Evolutionary conservation across 148 eudicot genomes (phyloP).

Genomic region (Rhododendron ovatum): DNA sequence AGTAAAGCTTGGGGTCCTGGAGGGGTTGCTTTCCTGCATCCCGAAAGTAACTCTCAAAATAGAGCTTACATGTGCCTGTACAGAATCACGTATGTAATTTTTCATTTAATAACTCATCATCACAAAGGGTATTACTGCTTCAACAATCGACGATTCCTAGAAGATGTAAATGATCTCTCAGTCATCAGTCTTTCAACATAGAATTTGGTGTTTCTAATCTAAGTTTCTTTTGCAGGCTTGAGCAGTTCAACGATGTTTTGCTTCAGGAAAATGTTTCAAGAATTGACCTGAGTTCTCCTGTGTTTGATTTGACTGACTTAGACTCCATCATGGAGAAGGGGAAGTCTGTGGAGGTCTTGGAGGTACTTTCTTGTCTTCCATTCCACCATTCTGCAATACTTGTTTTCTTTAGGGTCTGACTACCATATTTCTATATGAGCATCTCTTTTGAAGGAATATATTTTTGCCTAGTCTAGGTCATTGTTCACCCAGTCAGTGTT

Average conservation of each 20-base stretch:
- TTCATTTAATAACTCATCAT: neutral
- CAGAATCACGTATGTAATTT: constrained; percentile 66
- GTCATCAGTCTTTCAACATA: neutral
- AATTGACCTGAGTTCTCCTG: constrained; percentile 45
- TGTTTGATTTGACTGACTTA: constrained; percentile 51
- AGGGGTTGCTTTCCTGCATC: constrained; percentile 93
- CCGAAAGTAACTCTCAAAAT: constrained; percentile 48
- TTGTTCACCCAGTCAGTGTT: neutral
- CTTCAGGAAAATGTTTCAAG: constrained; percentile 60
- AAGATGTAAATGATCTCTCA: neutral
- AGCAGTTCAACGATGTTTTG: constrained; percentile 96
- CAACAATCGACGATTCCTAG: neutral
- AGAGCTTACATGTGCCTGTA: constrained; percentile 66
- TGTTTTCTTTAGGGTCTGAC: neutral
- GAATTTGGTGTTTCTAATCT: neutral
- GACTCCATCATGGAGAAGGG: constrained; percentile 30
- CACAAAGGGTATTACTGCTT: neutral
- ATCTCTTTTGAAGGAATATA: neutral
- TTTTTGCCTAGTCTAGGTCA: neutral
- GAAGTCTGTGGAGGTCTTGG: constrained; percentile 36
- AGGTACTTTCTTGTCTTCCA: constrained; percentile 34
- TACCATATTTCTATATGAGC: neutral
- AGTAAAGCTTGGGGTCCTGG: constrained; percentile 84
- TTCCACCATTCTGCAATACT: neutral
- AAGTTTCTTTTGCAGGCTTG: constrained; percentile 51